These are phyloP conservation scores for Rhexocercosporidium sp. DNA, from an alignment of 2,329 filamentous ascomycete genomes.

Conservation along the genomic window DNA sequence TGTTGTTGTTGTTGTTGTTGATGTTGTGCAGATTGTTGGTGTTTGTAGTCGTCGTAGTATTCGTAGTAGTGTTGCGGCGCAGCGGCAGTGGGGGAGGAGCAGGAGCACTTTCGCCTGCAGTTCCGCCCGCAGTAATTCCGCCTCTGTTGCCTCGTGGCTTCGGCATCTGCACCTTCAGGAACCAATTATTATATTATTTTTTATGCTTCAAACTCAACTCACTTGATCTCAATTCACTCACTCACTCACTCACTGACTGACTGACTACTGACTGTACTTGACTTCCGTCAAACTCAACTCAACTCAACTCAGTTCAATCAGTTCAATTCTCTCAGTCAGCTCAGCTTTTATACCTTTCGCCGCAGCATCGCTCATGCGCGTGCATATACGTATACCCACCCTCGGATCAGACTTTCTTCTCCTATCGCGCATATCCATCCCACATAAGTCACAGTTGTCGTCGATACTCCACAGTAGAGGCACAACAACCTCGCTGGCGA, in stretches of 20 bases:
- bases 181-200: too few relatives aligned
- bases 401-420: neutral
- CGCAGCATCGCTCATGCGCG: neutral
- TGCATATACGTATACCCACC: neutral
- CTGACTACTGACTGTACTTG: too few relatives aligned
- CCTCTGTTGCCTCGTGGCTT: constrained; percentile 11
- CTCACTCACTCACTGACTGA: too few relatives aligned
- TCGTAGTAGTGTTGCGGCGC: constrained; percentile 12
- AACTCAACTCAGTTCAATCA: neutral
- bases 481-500: neutral
- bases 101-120: too few relatives aligned
- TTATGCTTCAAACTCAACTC: too few relatives aligned
- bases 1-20: neutral
- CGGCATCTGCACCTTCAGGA: neutral
- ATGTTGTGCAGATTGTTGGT: neutral
- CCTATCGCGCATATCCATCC: neutral
- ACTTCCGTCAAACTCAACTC: constrained; percentile 3
- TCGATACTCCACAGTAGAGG: neutral
- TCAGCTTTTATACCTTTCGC: neutral
- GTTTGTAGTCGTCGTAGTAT: neutral
- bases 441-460: neutral
- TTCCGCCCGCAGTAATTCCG: too few relatives aligned
- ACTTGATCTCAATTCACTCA: too few relatives aligned
- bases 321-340: too few relatives aligned
- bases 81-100: constrained; percentile 6